Evolutionary conservation across 176 grass and related monocot genomes (phyloP).

Genomic region (Carex kokanica): DNA sequence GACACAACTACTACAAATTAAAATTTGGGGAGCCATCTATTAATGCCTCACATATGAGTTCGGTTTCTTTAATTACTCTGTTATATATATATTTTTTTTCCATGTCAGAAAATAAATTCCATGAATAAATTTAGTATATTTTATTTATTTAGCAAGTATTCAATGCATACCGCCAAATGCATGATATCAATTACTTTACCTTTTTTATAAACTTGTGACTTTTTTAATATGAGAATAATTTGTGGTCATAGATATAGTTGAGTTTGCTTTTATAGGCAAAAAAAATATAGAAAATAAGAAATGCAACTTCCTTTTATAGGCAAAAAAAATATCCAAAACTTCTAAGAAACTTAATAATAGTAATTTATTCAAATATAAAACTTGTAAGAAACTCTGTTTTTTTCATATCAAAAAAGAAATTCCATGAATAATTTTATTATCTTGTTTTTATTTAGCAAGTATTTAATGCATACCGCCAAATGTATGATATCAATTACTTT

Average conservation of each 20-base stretch:
- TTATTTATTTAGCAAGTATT: neutral
- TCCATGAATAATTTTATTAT: neutral
- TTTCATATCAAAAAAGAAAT: neutral
- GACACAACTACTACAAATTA: slow-evolving; percentile 31
- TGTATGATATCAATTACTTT: neutral
- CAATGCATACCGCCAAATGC: neutral
- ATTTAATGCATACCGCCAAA: neutral
- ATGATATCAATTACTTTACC: neutral
- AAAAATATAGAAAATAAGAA: no score
- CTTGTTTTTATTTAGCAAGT: neutral
- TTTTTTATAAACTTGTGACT: neutral
- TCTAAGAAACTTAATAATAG: no score
- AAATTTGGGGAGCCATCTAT: slow-evolving; percentile 19
- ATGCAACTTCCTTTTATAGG: no score
- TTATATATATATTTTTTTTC: neutral
- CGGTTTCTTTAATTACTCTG: neutral
- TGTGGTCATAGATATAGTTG: no score
- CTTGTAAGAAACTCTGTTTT: neutral
- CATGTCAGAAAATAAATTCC: neutral
- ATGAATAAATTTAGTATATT: neutral
- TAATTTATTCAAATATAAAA: no score
- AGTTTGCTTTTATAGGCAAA: no score
- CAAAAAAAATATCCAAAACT: no score
- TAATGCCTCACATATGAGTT: slow-evolving; percentile 7
- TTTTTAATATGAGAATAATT: no score